Base-by-base conservation (phyloP, 768 basidiomycete genomes). In the Thelephora aurantiotincta region DNA sequence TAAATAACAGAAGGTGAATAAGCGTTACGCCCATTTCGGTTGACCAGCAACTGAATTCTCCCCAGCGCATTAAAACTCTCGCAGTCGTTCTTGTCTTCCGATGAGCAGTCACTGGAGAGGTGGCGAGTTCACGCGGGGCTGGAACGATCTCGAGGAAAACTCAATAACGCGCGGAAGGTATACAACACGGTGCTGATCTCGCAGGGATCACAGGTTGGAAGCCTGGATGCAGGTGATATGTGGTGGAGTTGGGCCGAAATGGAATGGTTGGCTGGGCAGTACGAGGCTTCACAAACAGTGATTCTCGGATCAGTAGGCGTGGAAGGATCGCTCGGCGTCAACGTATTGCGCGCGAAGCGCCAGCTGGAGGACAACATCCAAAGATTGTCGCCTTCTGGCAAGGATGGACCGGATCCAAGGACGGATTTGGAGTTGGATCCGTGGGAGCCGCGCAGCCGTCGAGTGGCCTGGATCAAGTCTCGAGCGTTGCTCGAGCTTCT, bases 221-320 rank as follows among this genome's bases (percentile, higher is more conserved):
- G 33, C 12, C 19, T 35, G 3, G 16, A 20, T 45, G 61, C 13
- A 56, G 66, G 71, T 18, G 60, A 60, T 48, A 58, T 90, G 51
- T 90, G 82, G 82, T 87, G 79, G 78, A 75, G 80, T 54, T 90
- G 85, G 83, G 82, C 80, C 1, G 80, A 90, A 55, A 73, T 86
- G 72, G 86, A 88, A 60, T 91, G 87, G 87, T 58, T 86, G 11
- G 59, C 66, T 12, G 72, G 76, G 1, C 54, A 70, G 30, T 57
- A 65, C 16, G 70, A 75, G 30, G 66, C 70, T 33, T 71, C 80
- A 12, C 58, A 77, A 34, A 63, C 69, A 33, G 68, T 82, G 30
- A 67, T 80, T 37, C 59, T 80, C 41, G 71, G 68, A 18, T 71
- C 79, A 9, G 74, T 69, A 11, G 73, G 69, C 3, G 63, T 78